These are phyloP conservation scores for Fusarium tupiense DNA, from an alignment of 2,329 filamentous ascomycete species.

Conservation along the genomic window DNA sequence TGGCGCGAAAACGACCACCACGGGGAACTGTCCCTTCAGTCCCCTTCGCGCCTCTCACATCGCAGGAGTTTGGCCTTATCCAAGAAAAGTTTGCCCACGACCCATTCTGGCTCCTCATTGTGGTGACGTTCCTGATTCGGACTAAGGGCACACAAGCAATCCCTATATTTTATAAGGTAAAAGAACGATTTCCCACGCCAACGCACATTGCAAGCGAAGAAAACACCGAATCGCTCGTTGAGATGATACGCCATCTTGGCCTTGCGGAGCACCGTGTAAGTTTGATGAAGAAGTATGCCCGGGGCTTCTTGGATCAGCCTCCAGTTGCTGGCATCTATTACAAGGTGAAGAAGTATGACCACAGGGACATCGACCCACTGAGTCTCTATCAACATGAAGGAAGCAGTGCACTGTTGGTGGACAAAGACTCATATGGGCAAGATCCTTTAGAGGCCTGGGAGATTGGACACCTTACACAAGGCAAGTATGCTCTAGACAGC, in stretches of 20 bases:
- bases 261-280: constrained; percentile 74
- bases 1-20: constrained; percentile 47
- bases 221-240: constrained; percentile 61
- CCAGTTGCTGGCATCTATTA: constrained; percentile 68
- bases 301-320: constrained; percentile 71
- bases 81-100: constrained; percentile 81
- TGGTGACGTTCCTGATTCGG: constrained; percentile 85
- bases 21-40: constrained; percentile 62
- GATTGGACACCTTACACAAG: constrained; percentile 84
- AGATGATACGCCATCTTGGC: constrained; percentile 75
- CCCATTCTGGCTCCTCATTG: constrained; percentile 83
- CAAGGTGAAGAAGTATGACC: constrained; percentile 60
- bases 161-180: constrained; percentile 77
- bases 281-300: constrained; percentile 76
- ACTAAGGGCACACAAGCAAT: constrained; percentile 79
- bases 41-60: constrained; percentile 74
- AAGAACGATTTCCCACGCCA: constrained; percentile 74
- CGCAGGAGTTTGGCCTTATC: constrained; percentile 77
- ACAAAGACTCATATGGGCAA: constrained; percentile 1
- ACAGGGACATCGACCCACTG: constrained; percentile 44
- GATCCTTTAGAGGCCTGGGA: constrained; percentile 71
- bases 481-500: constrained; percentile 85
- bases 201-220: constrained; percentile 65
- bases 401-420: background rate
- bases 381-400: background rate